Percentiles rank a stretch among this genome's conserved stretches.
Conservation (phyloP, 805 yeast genomes). For the Debaryomyces prosopidis region DNA sequence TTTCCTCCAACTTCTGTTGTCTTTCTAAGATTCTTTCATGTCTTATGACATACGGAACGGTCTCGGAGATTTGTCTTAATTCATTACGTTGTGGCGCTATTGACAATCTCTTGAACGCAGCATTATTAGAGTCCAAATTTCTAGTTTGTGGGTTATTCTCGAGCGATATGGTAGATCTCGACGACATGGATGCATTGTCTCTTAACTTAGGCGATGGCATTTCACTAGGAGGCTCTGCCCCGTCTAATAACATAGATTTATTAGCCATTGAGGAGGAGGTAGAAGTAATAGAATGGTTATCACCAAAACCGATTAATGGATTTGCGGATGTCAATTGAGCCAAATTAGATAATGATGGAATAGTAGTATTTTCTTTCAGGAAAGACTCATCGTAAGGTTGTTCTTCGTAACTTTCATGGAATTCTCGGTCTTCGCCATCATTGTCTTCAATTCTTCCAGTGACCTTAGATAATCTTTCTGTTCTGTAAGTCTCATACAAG, state of each 20-base stretch:
- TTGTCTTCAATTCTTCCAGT: conserved; percentile 36
- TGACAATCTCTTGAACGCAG: conserved; percentile 43
- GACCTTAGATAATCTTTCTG: conserved; percentile 68
- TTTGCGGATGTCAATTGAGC: conserved; percentile 47
- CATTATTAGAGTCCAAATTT: conserved; percentile 21
- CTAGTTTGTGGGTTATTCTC: conserved; percentile 16
- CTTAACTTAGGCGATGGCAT: conserved; percentile 25
- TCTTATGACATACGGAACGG: conserved; percentile 80
- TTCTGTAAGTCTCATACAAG: conserved; percentile 76
- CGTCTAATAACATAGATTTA: conserved; percentile 39
- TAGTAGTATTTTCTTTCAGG: conserved; percentile 16
- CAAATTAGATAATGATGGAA: conserved; percentile 63
- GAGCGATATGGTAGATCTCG: conserved; percentile 29
- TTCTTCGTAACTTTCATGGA: conserved; percentile 9
- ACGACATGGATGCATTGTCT: conserved; percentile 29
- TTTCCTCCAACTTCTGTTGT: conserved; percentile 75
- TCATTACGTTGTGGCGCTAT: conserved; percentile 58
- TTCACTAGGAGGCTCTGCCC: conserved; percentile 14
- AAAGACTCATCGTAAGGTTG: conserved; percentile 30
- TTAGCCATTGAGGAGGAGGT: conserved; percentile 18
- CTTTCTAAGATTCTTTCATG: conserved; percentile 74
- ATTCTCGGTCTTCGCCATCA: conserved; percentile 14
- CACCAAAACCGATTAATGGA: conserved; percentile 14
- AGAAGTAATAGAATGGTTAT: conserved; percentile 20
- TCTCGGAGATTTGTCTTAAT: conserved; percentile 75